Evolutionary conservation across 352 stramenopile genomes (phyloP).

Genomic region (Pythium apleroticum): DNA sequence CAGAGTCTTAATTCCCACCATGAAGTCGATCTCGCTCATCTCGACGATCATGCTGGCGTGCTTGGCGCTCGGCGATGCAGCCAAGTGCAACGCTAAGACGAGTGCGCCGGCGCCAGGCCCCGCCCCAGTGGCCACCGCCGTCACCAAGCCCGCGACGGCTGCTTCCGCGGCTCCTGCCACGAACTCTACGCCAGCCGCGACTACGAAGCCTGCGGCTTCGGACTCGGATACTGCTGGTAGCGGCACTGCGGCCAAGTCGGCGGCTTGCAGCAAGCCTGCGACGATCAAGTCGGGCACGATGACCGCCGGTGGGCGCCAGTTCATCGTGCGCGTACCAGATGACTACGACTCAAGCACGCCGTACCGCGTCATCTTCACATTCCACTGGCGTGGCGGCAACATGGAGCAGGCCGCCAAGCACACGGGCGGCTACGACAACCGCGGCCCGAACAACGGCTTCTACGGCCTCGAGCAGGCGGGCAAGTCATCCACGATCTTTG

Average conservation of each 20-base stretch:
- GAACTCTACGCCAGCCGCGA: not conserved
- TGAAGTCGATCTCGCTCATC: slow-evolving; percentile 18
- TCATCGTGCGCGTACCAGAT: slow-evolving; percentile 33
- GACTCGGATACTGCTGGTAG: not conserved
- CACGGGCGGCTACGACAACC: slow-evolving; percentile 31
- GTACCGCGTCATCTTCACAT: slow-evolving; percentile 31
- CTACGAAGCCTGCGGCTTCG: not conserved
- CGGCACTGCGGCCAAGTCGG: slow-evolving; percentile 10
- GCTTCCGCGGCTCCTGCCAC: not conserved
- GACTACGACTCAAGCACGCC: slow-evolving; percentile 27
- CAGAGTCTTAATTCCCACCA: not conserved
- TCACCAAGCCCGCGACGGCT: not conserved
- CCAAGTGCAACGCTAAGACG: slow-evolving; percentile 21
- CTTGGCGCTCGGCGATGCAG: slow-evolving; percentile 14
- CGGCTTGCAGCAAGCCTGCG: slow-evolving; percentile 20
- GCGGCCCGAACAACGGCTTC: slow-evolving; percentile 12
- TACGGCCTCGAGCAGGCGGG: slow-evolving; percentile 30
- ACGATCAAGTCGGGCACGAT: slow-evolving; percentile 19
- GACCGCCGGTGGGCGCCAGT: slow-evolving; percentile 31
- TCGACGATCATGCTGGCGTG: slow-evolving; percentile 10
- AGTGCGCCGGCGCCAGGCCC: slow-evolving; percentile 2
- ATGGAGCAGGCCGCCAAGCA: slow-evolving; percentile 33
- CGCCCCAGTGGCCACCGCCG: not conserved
- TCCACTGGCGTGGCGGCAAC: slow-evolving; percentile 34
- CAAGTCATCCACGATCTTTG: slow-evolving; percentile 31